These are phyloP conservation scores for Gonium pectorale DNA, from an alignment of 139 green algal species.

Conservation along the genomic window DNA sequence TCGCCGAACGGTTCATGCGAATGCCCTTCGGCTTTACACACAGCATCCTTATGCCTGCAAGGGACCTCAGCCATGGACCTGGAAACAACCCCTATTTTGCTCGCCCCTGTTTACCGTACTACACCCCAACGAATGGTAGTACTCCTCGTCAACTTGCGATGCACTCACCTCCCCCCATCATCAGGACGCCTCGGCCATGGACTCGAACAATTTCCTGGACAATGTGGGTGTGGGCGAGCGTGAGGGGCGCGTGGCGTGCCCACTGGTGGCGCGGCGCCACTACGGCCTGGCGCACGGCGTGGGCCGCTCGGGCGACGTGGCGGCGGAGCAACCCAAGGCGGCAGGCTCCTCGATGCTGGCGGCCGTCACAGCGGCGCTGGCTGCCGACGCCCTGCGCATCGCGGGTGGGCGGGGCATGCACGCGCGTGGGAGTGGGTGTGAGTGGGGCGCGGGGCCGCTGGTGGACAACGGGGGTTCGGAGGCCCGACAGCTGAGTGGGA, in stretches of 20 bases:
- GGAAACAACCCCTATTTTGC: too few relatives aligned
- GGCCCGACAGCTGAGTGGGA: too few relatives aligned
- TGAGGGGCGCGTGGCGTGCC: constrained; percentile 86
- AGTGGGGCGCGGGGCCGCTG: background rate
- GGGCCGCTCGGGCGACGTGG: constrained; percentile 90
- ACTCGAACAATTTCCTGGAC: constrained; percentile 97
- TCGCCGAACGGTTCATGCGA: too few relatives aligned
- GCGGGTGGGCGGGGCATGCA: constrained; percentile 63
- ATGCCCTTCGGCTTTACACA: too few relatives aligned
- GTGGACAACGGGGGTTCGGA: too few relatives aligned
- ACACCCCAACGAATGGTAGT: too few relatives aligned
- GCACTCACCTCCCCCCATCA: background rate
- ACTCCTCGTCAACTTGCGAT: too few relatives aligned
- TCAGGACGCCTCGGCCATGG: constrained; percentile 93
- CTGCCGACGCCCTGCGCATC: constrained; percentile 80
- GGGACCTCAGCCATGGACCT: too few relatives aligned
- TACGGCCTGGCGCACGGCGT: constrained; percentile 93
- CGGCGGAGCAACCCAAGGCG: constrained; percentile 97
- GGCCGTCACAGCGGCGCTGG: constrained; percentile 80
- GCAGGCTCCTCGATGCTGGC: constrained; percentile 91
- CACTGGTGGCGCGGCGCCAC: constrained; percentile 83
- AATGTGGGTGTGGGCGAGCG: constrained; percentile 95
- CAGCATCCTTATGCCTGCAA: too few relatives aligned
- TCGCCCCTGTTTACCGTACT: too few relatives aligned
- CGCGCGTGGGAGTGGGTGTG: background rate